Evolutionary conservation across 331 rosid genomes (phyloP), one percentile per base, ranked within the genome.

Genomic region (Saraca asoca): DNA sequence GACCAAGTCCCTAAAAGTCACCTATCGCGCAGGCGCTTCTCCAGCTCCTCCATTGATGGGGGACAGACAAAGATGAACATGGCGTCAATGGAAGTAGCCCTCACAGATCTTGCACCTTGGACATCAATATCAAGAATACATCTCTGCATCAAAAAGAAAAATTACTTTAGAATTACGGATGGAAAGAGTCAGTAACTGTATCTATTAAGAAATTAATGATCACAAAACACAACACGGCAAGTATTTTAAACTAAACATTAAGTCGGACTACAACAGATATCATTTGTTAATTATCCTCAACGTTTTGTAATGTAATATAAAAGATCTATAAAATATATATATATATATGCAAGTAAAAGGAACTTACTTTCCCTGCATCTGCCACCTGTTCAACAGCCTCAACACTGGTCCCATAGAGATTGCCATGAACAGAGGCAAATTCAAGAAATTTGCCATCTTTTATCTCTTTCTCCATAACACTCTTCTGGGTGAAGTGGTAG

Each of bases 71-170:
- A 94, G 58, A 88, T 74, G 85, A 90, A 88, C 62, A 88, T 66
- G 51, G 97, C 97, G 46, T 94, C 97, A 64, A 94, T 81, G 46
- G 92, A 80, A 74, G 85, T 83, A 69, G 88, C 84, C 81, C 69
- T 83, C 79, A 94, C 96, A 0, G 95, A 88, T 78, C 82, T 83
- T 38, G 99, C 99, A 16, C 99, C 99, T 88, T 94, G 99, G 69
- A 94, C 97, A 69, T 94, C 99, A 60, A 94, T 94, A 85, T 94
- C 99, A 17, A 94, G 97, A 77, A 94, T 90, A 64, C 99, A 94
- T 72, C 87, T 83, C 99, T 94, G 79, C 73, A 81, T 51, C 33
- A 7, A 76, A 72, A 16, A 43, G 46, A 74, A 52, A 54, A n/a
- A n/a, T n/a, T n/a, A n/a, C n/a, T n/a, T n/a, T n/a, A n/a, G n/a